Evolutionary conservation across 1,139 yeast genomes (phyloP), one percentile per base, ranked within the genome.

Genomic region (Candida sp.): DNA sequence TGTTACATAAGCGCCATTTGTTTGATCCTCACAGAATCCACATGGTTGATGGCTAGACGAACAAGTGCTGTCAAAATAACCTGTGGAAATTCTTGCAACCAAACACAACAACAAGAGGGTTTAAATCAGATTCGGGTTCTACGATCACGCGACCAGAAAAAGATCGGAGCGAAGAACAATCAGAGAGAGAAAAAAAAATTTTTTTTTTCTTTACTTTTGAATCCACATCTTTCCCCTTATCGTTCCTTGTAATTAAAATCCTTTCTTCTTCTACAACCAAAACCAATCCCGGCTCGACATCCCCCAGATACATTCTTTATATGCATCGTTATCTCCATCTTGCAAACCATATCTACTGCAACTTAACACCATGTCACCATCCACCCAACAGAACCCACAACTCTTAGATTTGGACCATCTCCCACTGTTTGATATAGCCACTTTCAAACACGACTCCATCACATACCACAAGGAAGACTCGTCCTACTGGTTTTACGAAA

Each of bases 401-500:
- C 8, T 17, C 38, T 31, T 32, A 25, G 45, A 32, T 23, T 37
- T 35, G 35, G 31, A 46, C 9, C 9, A 27, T 33, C 22, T 27
- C 9, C 56, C 51, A 30, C 42, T 44, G 6, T 52, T 62, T 11
- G 61, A 62, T 37, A 46, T 66, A 6, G 28, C 53, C 2, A 55
- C 54, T 17, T 68, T 64, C 49, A 48, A 57, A 2, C 80, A 76
- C 55, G 66, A 63, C 2, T 58, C 73, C 30, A 60, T 76, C 33
- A 50, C 58, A 47, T 54, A 51, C 30, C 51, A 59, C 40, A 58
- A 67, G 17, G 59, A 68, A 23, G 69, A 62, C 25, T 70, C 58
- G 26, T 62, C 62, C 43, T 66, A 65, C 54, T 77, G 82, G 82
- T 77, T 77, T 58, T 71, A 70, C 53, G 82, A 77, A 53, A 63